Evolutionary conservation across 768 basidiomycete genomes (phyloP).

Genomic region (Tylopilus balloui): DNA sequence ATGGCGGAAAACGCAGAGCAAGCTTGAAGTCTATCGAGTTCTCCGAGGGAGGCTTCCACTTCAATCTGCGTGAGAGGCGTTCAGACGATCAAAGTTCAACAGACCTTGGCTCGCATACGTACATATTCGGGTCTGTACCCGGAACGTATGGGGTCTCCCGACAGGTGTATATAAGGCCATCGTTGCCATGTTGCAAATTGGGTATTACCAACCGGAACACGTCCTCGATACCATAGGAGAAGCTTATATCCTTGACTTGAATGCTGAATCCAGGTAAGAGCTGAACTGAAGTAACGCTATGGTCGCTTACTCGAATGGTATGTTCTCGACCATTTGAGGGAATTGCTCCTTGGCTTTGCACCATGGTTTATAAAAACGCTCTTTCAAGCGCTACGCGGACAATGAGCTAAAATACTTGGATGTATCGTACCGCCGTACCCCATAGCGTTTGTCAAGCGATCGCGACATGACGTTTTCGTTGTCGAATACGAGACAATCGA

Average conservation of each 20-base stretch:
- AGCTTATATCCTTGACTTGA: conserved; percentile 79
- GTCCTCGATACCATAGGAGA: conserved; percentile 83
- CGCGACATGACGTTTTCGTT: conserved; percentile 83
- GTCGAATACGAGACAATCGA: conserved; percentile 89
- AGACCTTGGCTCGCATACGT: conserved; percentile 55
- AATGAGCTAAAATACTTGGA: conserved; percentile 4
- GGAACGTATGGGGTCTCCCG: conserved; percentile 74
- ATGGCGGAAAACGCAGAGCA: conserved; percentile 85
- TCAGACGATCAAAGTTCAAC: background rate
- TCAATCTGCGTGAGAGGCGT: conserved; percentile 53
- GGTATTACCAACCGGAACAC: conserved; percentile 86
- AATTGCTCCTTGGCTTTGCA: conserved; percentile 62
- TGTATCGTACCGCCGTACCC: conserved; percentile 48
- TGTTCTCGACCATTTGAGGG: conserved; percentile 55
- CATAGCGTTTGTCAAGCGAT: conserved; percentile 82
- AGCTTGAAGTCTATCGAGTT: conserved; percentile 98
- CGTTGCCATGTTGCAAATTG: conserved; percentile 82
- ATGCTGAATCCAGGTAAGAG: conserved; percentile 48
- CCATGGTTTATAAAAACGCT: conserved; percentile 83
- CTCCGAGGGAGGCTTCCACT: conserved; percentile 98
- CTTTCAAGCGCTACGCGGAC: conserved; percentile 45
- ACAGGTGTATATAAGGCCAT: conserved; percentile 95
- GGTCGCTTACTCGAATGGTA: conserved; percentile 78
- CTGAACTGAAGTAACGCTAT: conserved; percentile 1
- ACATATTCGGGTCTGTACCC: conserved; percentile 91